phyloP scores from a whole-genome alignment of 2,329 filamentous ascomycete genomes.

The Claviceps maximensis region DNA sequence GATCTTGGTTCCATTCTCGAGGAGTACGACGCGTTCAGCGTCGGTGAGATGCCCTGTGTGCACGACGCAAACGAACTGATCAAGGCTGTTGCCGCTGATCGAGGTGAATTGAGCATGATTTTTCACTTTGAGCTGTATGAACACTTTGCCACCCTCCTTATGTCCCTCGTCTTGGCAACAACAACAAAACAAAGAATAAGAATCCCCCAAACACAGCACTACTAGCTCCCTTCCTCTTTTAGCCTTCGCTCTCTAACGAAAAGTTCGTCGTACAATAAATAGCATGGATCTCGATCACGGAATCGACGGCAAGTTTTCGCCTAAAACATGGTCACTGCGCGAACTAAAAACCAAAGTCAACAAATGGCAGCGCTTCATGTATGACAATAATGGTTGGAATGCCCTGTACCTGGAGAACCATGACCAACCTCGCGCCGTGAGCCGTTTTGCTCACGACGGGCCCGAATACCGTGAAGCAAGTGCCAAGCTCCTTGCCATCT shows the following conservation, averaged over 20 bases:
- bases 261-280: not conserved
- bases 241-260: not conserved
- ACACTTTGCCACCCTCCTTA: not conserved
- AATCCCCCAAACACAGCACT: not conserved
- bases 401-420: slow-evolving; percentile 54
- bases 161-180: not conserved
- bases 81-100: slow-evolving; percentile 37
- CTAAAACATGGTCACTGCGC: slow-evolving; percentile 30
- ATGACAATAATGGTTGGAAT: slow-evolving; percentile 48
- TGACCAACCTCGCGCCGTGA: slow-evolving; percentile 48
- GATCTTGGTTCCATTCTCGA: slow-evolving; percentile 31
- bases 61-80: slow-evolving; percentile 29
- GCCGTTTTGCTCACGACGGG: slow-evolving; percentile 38
- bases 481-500: slow-evolving; percentile 46
- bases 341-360: slow-evolving; percentile 38
- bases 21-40: slow-evolving; percentile 36
- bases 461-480: slow-evolving; percentile 34
- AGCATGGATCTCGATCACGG: slow-evolving; percentile 38
- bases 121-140: slow-evolving; percentile 55
- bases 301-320: slow-evolving; percentile 28
- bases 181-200: not conserved
- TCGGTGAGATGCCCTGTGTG: slow-evolving; percentile 37
- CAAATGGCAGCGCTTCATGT: slow-evolving; percentile 48
- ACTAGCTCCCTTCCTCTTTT: not conserved
- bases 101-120: slow-evolving; percentile 55